Conservation (phyloP, 225 moss, liverwort and hornwort genomes). For the Sphagnum contortum region DNA sequence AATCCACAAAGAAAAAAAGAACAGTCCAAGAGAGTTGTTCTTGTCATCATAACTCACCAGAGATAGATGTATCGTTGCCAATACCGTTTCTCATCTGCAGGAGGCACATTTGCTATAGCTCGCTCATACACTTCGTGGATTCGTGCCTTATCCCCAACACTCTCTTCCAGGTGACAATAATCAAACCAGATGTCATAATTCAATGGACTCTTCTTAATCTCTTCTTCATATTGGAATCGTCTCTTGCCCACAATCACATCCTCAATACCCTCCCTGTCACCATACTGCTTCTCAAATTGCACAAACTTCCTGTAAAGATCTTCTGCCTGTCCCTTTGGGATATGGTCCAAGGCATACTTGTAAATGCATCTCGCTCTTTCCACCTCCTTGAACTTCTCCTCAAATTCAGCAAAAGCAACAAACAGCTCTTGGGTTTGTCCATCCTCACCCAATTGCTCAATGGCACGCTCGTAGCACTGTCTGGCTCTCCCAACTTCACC, state of each 20-base stretch:
- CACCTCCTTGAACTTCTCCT: constrained; percentile 77
- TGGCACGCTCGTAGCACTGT: constrained; percentile 67
- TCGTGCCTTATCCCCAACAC: constrained; percentile 68
- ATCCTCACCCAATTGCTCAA: constrained; percentile 82
- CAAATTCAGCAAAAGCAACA: constrained; percentile 87
- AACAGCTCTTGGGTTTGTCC: constrained; percentile 90
- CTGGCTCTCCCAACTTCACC: constrained; percentile 49
- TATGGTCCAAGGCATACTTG: constrained; percentile 90
- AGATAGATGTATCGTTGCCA: constrained; percentile 95
- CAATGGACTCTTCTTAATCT: constrained; percentile 68
- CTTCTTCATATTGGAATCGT: constrained; percentile 86
- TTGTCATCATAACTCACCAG: constrained; percentile 35
- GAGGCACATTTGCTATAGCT: constrained; percentile 84
- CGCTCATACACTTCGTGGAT: constrained; percentile 86
- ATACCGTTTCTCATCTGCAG: constrained; percentile 86
- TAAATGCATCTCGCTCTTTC: constrained; percentile 81
- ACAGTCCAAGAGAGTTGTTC: too few relatives aligned
- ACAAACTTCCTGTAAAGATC: constrained; percentile 80
- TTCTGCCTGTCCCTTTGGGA: constrained; percentile 83
- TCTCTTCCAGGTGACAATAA: constrained; percentile 84
- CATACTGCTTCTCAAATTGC: constrained; percentile 86
- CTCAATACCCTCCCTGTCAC: constrained; percentile 87
- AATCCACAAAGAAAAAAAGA: too few relatives aligned
- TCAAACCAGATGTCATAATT: constrained; percentile 90
- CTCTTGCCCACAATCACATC: constrained; percentile 84